phyloP scores from a whole-genome alignment of 148 eudicot genomes.

The Gaultheria prostrata region DNA sequence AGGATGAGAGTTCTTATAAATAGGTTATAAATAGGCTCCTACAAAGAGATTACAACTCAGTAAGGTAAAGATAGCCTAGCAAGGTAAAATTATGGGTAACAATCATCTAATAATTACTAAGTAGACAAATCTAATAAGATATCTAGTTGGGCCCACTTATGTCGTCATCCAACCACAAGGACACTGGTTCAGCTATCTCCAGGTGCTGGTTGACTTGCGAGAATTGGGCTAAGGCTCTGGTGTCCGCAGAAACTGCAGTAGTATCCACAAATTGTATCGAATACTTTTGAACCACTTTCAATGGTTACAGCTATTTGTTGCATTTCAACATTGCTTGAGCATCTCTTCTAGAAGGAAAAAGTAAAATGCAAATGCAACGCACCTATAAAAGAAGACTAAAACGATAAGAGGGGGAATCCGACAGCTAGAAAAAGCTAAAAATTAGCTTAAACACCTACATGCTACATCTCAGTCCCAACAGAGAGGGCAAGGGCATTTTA shows the following conservation, averaged over 20 bases:
- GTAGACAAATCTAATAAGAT: not conserved
- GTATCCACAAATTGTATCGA: not conserved
- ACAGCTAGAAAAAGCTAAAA: not conserved
- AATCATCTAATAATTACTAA: not conserved
- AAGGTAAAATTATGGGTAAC: not conserved
- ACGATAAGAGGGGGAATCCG: not conserved
- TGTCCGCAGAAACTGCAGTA: not conserved
- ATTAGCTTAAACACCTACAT: not conserved
- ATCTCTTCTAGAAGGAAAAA: not conserved
- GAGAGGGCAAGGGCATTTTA: not conserved
- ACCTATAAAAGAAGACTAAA: not conserved
- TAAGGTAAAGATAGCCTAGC: not conserved
- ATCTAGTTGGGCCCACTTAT: not conserved
- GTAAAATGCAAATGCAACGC: not conserved
- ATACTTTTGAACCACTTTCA: not conserved
- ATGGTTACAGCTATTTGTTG: not conserved
- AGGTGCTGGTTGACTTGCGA: not conserved
- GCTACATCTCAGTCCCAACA: not conserved
- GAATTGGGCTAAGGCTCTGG: not conserved
- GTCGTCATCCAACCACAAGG: not conserved
- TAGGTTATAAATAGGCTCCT: not conserved
- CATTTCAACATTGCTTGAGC: not conserved
- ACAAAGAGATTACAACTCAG: not conserved
- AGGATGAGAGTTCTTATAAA: not conserved
- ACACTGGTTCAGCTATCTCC: not conserved